Percentiles rank a stretch among this genome's conserved stretches.
Conservation (phyloP, 2,329 filamentous ascomycete species). For the Aspergillus japonicus region DNA sequence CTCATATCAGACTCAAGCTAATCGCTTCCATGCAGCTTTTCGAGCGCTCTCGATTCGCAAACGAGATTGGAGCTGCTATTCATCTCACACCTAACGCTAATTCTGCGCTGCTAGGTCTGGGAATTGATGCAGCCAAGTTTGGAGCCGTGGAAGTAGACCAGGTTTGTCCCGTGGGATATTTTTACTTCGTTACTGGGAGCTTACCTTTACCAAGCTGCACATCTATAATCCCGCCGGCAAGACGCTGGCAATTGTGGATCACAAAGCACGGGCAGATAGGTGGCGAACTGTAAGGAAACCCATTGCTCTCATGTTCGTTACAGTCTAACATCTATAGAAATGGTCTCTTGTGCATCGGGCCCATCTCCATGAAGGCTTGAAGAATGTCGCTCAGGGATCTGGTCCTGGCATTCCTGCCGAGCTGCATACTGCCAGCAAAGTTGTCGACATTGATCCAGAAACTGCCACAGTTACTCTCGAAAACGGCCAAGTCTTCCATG, state of each 20-base stretch:
- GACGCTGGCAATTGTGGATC: slow-evolving; percentile 26
- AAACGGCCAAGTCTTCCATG: slow-evolving; percentile 44
- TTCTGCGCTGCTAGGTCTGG: slow-evolving; percentile 52
- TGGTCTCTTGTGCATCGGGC: slow-evolving; percentile 58
- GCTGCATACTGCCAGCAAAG: slow-evolving; percentile 46
- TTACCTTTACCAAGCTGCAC: slow-evolving; percentile 24
- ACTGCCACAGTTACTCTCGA: slow-evolving; percentile 47
- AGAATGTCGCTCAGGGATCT: slow-evolving; percentile 44
- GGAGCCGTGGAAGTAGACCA: slow-evolving; percentile 40
- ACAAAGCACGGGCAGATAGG: slow-evolving; percentile 20
- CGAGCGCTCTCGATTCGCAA: slow-evolving; percentile 57
- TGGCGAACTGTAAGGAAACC: slow-evolving; percentile 32
- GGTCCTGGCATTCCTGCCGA: slow-evolving; percentile 40
- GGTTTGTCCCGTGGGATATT: slow-evolving; percentile 15
- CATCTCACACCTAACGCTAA: slow-evolving; percentile 63
- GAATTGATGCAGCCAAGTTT: slow-evolving; percentile 41
- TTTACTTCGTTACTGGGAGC: not conserved
- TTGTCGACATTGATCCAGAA: slow-evolving; percentile 45
- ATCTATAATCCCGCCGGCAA: slow-evolving; percentile 43
- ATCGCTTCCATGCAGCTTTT: slow-evolving; percentile 43
- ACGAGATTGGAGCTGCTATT: slow-evolving; percentile 61
- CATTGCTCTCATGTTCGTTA: no score
- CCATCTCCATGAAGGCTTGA: slow-evolving; percentile 54
- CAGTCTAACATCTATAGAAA: slow-evolving; percentile 22
- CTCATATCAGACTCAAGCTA: not conserved